Evolutionary conservation across 2,329 filamentous ascomycete species (phyloP), one percentile per base, ranked within the genome.

Genomic region (Cylindrodendrum hubeiense): DNA sequence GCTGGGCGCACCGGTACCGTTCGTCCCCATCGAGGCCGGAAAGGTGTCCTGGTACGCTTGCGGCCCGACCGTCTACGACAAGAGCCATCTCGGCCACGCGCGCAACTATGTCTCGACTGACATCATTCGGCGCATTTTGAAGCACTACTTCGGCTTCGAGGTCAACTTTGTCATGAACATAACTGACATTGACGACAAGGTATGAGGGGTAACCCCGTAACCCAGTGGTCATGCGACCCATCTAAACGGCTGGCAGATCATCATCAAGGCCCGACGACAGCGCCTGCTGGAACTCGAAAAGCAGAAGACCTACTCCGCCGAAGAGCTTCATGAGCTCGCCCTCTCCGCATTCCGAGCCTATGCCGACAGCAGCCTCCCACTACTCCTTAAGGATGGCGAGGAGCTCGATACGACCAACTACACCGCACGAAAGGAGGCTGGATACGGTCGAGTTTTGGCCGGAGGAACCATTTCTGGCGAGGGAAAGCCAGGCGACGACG

Each of bases 121-220:
- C 79, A 94, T 97, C 69, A 90, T 97, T 71, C 88, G 94, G 66
- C 90, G 94, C 74, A 93, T 97, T 73, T 81, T 97, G 79, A 85
- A 87, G 75, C 90, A 95, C 78, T 95, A 96, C 80, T 97, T 97
- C 78, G 89, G 89, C 66, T 96, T 92, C 79, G 84, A 94, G 44
- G 89, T 97, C 70, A 89, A 90, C 65, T 97, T 97, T 81, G 93
- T 97, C 70, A 96, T 97, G 91, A 97, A 97, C 81, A 94, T 96
- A 68, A 97, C 94, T 28, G 94, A 95, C 74, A 87, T 95, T 41
- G 92, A 94, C 72, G 90, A 93, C 79, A 92, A 92, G 85, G 88
- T 89, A 74, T 68, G 65, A 75, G 43, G 37, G 26, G 34, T 22
- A 24, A 33, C 5, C 12, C 34, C 41, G 30, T 39, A 37, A 39